phyloP scores from a whole-genome alignment of 805 yeast genomes.

The Wickerhamiella parazyma region DNA sequence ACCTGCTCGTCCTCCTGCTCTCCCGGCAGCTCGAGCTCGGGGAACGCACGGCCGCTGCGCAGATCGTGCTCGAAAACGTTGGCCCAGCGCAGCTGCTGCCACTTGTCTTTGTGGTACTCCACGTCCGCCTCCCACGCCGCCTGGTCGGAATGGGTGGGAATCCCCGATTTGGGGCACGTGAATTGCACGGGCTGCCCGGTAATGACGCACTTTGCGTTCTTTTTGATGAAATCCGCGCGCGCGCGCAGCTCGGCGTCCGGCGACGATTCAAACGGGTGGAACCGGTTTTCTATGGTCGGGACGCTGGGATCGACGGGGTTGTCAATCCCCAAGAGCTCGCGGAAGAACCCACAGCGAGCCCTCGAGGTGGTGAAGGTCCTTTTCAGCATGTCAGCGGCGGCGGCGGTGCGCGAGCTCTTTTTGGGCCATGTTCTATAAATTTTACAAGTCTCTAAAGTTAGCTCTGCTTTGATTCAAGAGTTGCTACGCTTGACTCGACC shows the following conservation, averaged over 20 bases:
- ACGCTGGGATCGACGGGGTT: conserved; percentile 12
- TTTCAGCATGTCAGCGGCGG: conserved; percentile 3
- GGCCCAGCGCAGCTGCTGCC: conserved; percentile 68
- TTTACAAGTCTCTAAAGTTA: too few relatives aligned
- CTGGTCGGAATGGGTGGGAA: conserved; percentile 86
- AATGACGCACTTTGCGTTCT: conserved; percentile 82
- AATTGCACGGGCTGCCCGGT: conserved; percentile 66
- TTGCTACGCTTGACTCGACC: too few relatives aligned
- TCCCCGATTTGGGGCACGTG: conserved; percentile 88
- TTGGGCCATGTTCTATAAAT: too few relatives aligned
- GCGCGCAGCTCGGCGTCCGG: conserved; percentile 79
- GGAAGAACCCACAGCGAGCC: conserved; percentile 14
- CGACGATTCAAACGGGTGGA: conserved; percentile 84
- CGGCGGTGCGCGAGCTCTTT: too few relatives aligned
- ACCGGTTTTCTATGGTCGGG: conserved; percentile 60
- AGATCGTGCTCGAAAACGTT: conserved; percentile 91
- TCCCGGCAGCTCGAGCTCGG: conserved; percentile 88
- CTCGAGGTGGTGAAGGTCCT: conserved; percentile 6
- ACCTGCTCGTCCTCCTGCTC: conserved; percentile 57
- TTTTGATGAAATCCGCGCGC: conserved; percentile 80
- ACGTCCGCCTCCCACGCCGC: conserved; percentile 80
- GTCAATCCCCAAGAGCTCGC: conserved; percentile 19
- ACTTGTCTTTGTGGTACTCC: conserved; percentile 47
- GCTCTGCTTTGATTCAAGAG: too few relatives aligned
- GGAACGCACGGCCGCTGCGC: conserved; percentile 85